Percentiles rank a stretch among this genome's conserved stretches.
Conservation (phyloP, 2,329 filamentous ascomycete genomes). For the Penicillium sp. region DNA sequence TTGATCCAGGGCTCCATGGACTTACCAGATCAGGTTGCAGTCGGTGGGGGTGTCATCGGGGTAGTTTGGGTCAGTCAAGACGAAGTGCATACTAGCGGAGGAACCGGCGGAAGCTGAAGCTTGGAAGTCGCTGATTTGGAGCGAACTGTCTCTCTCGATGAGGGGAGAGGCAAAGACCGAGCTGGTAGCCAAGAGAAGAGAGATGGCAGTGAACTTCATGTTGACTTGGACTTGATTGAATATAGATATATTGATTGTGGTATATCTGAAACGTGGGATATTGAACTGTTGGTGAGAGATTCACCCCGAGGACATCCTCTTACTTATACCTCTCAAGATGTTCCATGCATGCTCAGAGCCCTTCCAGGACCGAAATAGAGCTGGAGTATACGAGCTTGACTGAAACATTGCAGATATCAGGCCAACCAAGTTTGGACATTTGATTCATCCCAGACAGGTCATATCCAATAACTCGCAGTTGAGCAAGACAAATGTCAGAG, state of each 20-base stretch:
- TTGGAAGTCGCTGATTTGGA: conserved; percentile 19
- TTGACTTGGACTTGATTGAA: background rate
- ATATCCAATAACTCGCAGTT: background rate
- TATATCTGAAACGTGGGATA: background rate
- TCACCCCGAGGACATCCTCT: background rate
- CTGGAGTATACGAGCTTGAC: background rate
- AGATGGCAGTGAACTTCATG: conserved; percentile 19
- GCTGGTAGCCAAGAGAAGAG: conserved; percentile 16
- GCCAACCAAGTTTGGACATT: background rate
- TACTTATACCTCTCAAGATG: background rate
- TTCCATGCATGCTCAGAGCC: background rate
- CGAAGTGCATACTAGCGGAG: conserved; percentile 21
- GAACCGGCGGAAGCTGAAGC: conserved; percentile 1
- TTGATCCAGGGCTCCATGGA: background rate
- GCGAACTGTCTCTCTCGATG: conserved; percentile 3
- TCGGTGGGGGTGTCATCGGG: conserved; percentile 27
- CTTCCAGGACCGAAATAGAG: background rate
- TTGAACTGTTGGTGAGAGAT: background rate
- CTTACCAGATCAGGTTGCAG: conserved; percentile 27
- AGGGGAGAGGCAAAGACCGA: conserved; percentile 17
- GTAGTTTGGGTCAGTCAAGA: conserved; percentile 25
- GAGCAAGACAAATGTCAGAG: background rate
- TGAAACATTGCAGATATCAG: background rate
- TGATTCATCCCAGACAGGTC: background rate
- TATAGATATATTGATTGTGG: background rate